These are phyloP conservation scores for Pleurotus citrinopileatus DNA, from an alignment of 768 basidiomycete genomes.

Conservation along the genomic window DNA sequence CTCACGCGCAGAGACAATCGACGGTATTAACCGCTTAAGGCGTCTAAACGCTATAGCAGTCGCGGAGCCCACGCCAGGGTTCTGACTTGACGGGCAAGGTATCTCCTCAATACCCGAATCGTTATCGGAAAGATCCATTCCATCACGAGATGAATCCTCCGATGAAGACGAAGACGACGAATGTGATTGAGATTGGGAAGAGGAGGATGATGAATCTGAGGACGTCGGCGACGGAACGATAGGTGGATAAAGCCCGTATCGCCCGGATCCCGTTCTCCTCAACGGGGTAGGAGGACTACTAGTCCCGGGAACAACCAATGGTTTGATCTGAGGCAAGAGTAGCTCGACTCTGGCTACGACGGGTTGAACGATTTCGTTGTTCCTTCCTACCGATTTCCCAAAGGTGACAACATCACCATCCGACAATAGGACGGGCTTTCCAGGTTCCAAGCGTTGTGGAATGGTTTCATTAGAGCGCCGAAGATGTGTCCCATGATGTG, in stretches of 20 bases:
- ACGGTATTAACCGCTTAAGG: slow-evolving; percentile 8
- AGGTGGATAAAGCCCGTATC: slow-evolving; percentile 55
- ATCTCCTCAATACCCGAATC: slow-evolving; percentile 60
- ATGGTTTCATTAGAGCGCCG: slow-evolving; percentile 47
- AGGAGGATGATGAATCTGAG: slow-evolving; percentile 22
- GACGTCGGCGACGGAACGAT: slow-evolving; percentile 38
- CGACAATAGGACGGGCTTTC: slow-evolving; percentile 51
- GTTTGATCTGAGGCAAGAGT: slow-evolving; percentile 21
- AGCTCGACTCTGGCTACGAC: slow-evolving; percentile 58
- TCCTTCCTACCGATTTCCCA: slow-evolving; percentile 70
- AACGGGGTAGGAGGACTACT: not conserved
- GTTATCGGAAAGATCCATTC: slow-evolving; percentile 23
- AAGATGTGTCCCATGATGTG: slow-evolving; percentile 77
- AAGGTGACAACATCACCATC: slow-evolving; percentile 76
- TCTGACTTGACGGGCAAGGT: slow-evolving; percentile 22
- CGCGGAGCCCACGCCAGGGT: slow-evolving; percentile 19
- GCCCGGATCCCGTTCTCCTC: slow-evolving; percentile 36
- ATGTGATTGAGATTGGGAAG: slow-evolving; percentile 13
- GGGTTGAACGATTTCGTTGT: slow-evolving; percentile 58
- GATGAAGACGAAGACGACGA: slow-evolving; percentile 36
- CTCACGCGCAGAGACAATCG: not conserved
- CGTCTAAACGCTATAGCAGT: slow-evolving; percentile 16
- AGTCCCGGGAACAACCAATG: not conserved
- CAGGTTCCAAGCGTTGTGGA: slow-evolving; percentile 48
- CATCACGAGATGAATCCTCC: slow-evolving; percentile 27